Conservation (phyloP, 169 alveolate species). For the Plasmodium gaboni region DNA sequence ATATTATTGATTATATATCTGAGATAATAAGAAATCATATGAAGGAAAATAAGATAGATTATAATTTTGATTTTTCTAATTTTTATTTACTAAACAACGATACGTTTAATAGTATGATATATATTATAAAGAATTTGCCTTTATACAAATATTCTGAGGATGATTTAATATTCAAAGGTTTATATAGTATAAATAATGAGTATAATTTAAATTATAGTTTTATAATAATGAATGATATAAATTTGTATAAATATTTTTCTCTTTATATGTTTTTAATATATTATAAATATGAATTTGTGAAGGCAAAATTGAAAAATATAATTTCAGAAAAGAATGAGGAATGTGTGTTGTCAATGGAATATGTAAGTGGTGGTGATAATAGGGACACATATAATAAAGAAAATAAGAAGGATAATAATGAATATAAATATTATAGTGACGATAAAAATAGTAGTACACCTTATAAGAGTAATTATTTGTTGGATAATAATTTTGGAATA, state of each 20-base stretch:
- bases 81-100: slow-evolving; percentile 33
- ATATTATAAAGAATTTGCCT: slow-evolving; percentile 58
- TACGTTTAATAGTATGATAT: slow-evolving; percentile 47
- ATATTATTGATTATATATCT: slow-evolving; percentile 26
- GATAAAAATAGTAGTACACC: no score
- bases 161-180: slow-evolving; percentile 55
- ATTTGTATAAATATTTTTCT: slow-evolving; percentile 61
- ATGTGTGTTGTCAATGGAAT: neutral
- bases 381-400: neutral
- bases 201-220: slow-evolving; percentile 55
- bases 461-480: no score
- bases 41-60: slow-evolving; percentile 34
- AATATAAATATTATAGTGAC: neutral
- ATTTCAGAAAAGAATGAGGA: slow-evolving; percentile 9
- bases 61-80: slow-evolving; percentile 14
- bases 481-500: neutral
- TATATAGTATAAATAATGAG: slow-evolving; percentile 51
- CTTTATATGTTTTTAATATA: slow-evolving; percentile 63
- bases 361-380: neutral
- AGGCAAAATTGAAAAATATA: slow-evolving; percentile 7
- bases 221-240: slow-evolving; percentile 56
- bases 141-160: slow-evolving; percentile 63
- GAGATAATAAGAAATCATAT: slow-evolving; percentile 50
- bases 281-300: slow-evolving; percentile 45
- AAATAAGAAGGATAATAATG: neutral